Conservation (phyloP, 306 rosid genomes). For the Erythrophleum fordii region DNA sequence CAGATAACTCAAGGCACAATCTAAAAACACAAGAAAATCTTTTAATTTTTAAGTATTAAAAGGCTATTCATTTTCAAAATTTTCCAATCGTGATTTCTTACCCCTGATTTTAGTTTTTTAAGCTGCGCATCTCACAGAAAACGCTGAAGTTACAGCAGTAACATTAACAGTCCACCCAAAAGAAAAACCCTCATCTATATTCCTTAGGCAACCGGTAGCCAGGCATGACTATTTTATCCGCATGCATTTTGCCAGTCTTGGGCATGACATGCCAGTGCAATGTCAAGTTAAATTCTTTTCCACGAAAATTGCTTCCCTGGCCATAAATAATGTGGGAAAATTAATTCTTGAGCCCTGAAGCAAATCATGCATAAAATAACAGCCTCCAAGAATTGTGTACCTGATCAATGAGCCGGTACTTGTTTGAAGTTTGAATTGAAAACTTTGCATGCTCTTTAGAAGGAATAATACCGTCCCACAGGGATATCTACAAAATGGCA, state of each 20-base stretch:
- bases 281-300: conserved; percentile 78
- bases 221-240: conserved; percentile 60
- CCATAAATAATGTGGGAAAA: not conserved
- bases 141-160: conserved; percentile 39
- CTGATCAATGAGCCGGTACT: conserved; percentile 81
- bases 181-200: conserved; percentile 58
- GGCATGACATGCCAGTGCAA: conserved; percentile 96
- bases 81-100: conserved; percentile 17
- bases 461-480: conserved; percentile 87
- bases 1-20: not conserved
- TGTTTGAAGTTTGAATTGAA: conserved; percentile 67
- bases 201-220: conserved; percentile 67
- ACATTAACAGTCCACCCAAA: not conserved
- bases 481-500: conserved; percentile 59
- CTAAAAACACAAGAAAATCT: not conserved
- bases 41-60: conserved; percentile 23
- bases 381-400: conserved; percentile 41
- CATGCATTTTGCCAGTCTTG: conserved; percentile 81
- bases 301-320: conserved; percentile 80
- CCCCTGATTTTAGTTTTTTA: conserved; percentile 31
- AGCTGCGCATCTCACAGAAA: conserved; percentile 21
- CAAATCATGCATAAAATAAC: conserved; percentile 12
- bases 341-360: conserved; percentile 5
- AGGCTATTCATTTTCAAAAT: conserved; percentile 5
- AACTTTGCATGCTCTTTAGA: conserved; percentile 70